These are phyloP conservation scores for Neurospora sp. DNA, from an alignment of 495 filamentous ascomycete species.

Conservation along the genomic window DNA sequence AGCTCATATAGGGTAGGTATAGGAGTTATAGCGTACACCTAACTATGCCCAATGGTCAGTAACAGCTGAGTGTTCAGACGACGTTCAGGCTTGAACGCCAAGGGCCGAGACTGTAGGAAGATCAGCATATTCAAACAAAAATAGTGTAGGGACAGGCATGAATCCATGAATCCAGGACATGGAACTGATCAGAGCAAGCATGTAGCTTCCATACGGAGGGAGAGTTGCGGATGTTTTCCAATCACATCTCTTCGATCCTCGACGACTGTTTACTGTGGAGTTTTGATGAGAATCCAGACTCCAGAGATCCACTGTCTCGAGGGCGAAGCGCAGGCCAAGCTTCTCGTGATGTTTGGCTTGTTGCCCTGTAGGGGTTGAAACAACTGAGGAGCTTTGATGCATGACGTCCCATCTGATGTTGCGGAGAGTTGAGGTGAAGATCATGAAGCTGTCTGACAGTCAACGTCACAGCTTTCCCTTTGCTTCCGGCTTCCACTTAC, in stretches of 20 bases:
- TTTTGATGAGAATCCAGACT: background rate
- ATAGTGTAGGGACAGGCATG: background rate
- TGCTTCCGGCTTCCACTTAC: too few relatives aligned
- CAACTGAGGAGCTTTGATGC: too few relatives aligned
- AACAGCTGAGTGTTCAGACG: background rate
- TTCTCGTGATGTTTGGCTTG: background rate
- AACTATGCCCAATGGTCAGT: background rate
- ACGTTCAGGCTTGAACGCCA: background rate
- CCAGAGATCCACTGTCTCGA: background rate
- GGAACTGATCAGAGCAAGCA: background rate
- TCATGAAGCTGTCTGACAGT: too few relatives aligned
- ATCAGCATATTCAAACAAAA: background rate
- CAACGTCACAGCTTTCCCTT: too few relatives aligned
- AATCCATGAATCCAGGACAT: background rate
- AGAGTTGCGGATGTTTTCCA: background rate
- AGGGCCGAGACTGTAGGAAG: background rate
- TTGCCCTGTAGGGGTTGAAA: background rate
- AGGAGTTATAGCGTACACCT: too few relatives aligned
- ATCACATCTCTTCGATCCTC: background rate
- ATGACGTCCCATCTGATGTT: too few relatives aligned
- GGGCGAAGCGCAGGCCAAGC: background rate
- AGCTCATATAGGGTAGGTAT: too few relatives aligned
- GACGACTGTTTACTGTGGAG: background rate
- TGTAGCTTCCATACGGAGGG: background rate
- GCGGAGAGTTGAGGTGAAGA: too few relatives aligned